Percentiles rank a stretch among this genome's conserved stretches.
These are phyloP conservation scores for Angophora floribunda DNA, from an alignment of 345 rosid genomes.

Conservation along the genomic window DNA sequence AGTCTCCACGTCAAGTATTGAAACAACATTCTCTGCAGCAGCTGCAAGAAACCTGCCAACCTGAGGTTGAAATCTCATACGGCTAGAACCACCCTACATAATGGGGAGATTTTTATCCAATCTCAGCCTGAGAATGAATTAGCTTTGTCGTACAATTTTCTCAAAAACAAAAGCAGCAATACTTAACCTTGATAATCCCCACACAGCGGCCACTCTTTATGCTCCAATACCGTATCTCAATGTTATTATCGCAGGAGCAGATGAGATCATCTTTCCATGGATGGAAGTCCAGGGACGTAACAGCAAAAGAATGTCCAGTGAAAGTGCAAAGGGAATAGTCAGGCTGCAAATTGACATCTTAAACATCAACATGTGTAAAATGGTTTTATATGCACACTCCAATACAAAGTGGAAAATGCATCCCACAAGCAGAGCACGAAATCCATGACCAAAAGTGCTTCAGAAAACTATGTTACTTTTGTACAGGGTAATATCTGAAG, in stretches of 20 bases:
- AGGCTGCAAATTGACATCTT: conserved; percentile 27
- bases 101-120: background rate
- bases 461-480: background rate
- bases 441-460: background rate
- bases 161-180: background rate
- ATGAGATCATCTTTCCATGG: conserved; percentile 57
- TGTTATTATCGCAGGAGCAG: conserved; percentile 52
- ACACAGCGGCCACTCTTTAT: conserved; percentile 54
- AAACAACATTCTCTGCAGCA: conserved; percentile 38
- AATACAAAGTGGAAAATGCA: background rate
- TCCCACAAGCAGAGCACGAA: background rate
- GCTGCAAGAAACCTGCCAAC: conserved; percentile 55
- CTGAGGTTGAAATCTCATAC: conserved; percentile 52
- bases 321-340: conserved; percentile 44
- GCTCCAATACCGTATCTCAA: conserved; percentile 69
- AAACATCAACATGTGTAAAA: background rate
- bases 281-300: conserved; percentile 65
- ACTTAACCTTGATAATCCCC: conserved; percentile 43
- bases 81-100: conserved; percentile 44
- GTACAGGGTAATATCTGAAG: background rate
- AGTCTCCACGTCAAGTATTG: conserved; percentile 52
- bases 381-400: background rate
- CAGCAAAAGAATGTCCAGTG: conserved; percentile 50
- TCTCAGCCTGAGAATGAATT: background rate
- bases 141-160: background rate